Base-by-base conservation (phyloP, 2,329 filamentous ascomycete species). In the Xylariaceae sp. region DNA sequence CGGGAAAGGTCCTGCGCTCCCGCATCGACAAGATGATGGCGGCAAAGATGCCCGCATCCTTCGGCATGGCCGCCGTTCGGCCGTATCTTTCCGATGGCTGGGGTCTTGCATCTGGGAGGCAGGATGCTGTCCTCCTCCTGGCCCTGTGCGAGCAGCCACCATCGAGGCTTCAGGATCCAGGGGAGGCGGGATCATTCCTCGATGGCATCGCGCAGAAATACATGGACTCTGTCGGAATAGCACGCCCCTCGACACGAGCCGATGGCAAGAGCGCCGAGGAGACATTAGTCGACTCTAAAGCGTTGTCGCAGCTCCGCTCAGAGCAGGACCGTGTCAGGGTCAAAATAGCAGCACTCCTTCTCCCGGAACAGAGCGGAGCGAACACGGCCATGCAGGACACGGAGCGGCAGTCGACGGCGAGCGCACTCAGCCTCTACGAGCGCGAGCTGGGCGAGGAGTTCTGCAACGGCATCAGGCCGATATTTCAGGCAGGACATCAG, bases 11-110 rank as follows among this genome's bases (percentile, higher is more conserved):
- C 55, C 94, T 92, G 0, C 84, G 86, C 37, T 94, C 89, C 3
- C 77, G 98, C 40, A 84, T 98, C 62, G 92, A 92, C 34, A 84
- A 92, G 52, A 73, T 98, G 61, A 92, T 98, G 30, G 97, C 92
- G 2, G 96, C 92, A 19, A 98, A 98, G 70, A 98, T 98, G 92
- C 92, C 92, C 33, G 92, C 90, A 70, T 92, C 92, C 47, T 98
- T 98, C 78, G 98, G 97, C 64, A 97, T 97, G 63, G 97, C 90
- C 58, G 76, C 88, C 9, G 87, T 94, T 32, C 80, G 92, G 57
- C 98, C 98, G 68, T 94, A 98, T 60, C 70, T 98, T 31, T 90
- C 96, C 68, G 88, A 85, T 12, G 78, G 88, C 63, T 98, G 90
- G 88, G 92, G 92, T 40, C 71, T 98, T 42, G 87, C 74, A 4